A percentile compares a stretch with the other conserved stretches of the same genome.
Evolutionary conservation across 768 basidiomycete species (phyloP).

Genomic region (Leccinum variicolor): DNA sequence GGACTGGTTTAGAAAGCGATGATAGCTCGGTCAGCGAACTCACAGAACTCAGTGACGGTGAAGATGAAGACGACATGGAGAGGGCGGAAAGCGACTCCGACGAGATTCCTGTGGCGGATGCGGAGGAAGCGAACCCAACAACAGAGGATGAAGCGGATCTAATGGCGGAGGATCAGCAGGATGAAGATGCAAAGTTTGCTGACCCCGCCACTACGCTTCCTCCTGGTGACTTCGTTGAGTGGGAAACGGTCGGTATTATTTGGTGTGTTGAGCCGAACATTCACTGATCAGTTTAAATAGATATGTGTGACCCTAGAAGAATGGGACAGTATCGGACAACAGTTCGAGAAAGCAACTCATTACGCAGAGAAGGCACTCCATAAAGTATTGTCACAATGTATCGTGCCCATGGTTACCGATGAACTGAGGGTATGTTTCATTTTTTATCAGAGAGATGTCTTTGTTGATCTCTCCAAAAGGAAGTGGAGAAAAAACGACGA

Average conservation of each 20-base stretch:
- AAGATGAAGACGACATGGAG: constrained; percentile 29
- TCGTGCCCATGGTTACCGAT: constrained; percentile 69
- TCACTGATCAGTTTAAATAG: constrained; percentile 36
- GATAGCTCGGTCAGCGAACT: constrained; percentile 66
- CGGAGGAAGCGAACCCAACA: constrained; percentile 1
- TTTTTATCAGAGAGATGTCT: neutral
- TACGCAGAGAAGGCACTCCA: constrained; percentile 79
- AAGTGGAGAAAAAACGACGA: constrained; percentile 56
- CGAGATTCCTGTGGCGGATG: neutral
- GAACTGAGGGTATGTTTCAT: constrained; percentile 52
- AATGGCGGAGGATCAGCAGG: constrained; percentile 5
- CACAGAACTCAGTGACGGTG: constrained; percentile 63
- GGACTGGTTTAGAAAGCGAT: constrained; percentile 63
- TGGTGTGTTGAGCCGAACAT: neutral
- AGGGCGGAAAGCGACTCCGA: constrained; percentile 12
- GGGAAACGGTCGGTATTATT: constrained; percentile 76
- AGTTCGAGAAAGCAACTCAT: constrained; percentile 73
- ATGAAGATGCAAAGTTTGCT: neutral
- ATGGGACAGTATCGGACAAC: constrained; percentile 78
- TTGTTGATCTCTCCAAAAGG: constrained; percentile 38
- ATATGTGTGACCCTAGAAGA: constrained; percentile 80
- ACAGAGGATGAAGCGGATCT: neutral
- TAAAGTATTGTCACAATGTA: constrained; percentile 57
- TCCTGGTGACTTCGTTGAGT: constrained; percentile 69
- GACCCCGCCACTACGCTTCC: constrained; percentile 12